phyloP scores from a whole-genome alignment of 345 rosid species.

The Eucalyptus sp. region DNA sequence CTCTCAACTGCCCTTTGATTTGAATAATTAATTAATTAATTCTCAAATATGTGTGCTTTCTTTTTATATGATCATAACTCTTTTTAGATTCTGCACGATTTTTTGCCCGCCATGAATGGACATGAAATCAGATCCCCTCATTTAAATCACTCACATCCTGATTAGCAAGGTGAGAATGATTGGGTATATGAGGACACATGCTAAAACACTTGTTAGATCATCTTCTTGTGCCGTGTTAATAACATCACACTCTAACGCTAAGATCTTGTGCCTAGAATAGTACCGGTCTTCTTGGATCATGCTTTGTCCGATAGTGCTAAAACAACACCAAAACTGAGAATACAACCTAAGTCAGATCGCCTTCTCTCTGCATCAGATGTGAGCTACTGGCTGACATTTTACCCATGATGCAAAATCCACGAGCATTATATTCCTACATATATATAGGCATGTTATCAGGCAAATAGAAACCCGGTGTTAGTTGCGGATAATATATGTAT shows the following conservation, averaged over 20 bases:
- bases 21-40: not conserved
- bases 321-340: not conserved
- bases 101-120: conserved; percentile 6
- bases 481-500: not conserved
- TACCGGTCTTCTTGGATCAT: not conserved
- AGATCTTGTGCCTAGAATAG: not conserved
- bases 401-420: not conserved
- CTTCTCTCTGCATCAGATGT: not conserved
- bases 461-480: not conserved
- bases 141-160: not conserved
- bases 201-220: not conserved
- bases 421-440: not conserved
- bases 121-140: not conserved
- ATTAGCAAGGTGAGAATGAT: not conserved
- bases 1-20: not conserved
- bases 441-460: not conserved
- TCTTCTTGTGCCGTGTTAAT: not conserved
- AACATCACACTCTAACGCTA: not conserved
- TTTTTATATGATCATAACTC: not conserved
- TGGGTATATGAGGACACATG: not conserved
- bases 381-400: not conserved
- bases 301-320: not conserved
- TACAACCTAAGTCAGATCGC: not conserved
- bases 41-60: not conserved
- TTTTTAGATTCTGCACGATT: conserved; percentile 1